These are phyloP conservation scores for Hordeum pubiflorum DNA, from an alignment of 202 grass and related monocot genomes.

Conservation along the genomic window DNA sequence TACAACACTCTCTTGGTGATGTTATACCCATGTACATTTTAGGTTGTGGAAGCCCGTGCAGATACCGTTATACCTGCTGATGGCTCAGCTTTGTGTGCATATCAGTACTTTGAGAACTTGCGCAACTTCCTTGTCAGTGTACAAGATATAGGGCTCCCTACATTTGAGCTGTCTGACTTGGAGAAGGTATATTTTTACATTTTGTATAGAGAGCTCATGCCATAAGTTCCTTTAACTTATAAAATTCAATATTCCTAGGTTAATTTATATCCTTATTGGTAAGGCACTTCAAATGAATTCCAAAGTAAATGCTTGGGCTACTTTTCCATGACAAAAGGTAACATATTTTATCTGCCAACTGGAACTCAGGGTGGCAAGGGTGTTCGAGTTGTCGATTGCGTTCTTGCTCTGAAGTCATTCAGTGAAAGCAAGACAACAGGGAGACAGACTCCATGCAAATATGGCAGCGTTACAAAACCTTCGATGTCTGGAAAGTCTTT, in stretches of 20 bases:
- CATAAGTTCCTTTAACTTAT: neutral
- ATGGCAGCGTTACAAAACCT: constrained; percentile 52
- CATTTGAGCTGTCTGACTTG: constrained; percentile 84
- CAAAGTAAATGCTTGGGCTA: neutral
- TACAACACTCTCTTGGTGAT: constrained; percentile 14
- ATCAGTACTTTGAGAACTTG: constrained; percentile 96
- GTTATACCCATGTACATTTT: neutral
- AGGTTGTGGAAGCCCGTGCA: constrained; percentile 64
- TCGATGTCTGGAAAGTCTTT: constrained; percentile 48
- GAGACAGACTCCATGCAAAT: constrained; percentile 59
- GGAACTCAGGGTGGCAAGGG: constrained; percentile 79
- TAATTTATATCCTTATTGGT: neutral
- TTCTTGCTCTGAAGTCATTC: constrained; percentile 75
- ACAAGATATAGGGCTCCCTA: constrained; percentile 63
- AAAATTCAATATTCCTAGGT: neutral
- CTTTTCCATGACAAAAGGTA: neutral
- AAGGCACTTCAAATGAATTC: neutral
- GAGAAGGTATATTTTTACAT: constrained; percentile 51
- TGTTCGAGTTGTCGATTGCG: constrained; percentile 76
- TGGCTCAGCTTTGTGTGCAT: constrained; percentile 79
- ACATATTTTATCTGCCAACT: constrained; percentile 23
- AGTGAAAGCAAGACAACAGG: constrained; percentile 67
- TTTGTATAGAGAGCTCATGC: constrained; percentile 16
- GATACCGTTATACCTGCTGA: constrained; percentile 51
- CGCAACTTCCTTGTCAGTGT: constrained; percentile 71